Percentiles rank a stretch among this genome's conserved stretches.
Evolutionary conservation across 371 early-diverging fungal genomes (phyloP).

Genomic region (Mucor ambiguus): DNA sequence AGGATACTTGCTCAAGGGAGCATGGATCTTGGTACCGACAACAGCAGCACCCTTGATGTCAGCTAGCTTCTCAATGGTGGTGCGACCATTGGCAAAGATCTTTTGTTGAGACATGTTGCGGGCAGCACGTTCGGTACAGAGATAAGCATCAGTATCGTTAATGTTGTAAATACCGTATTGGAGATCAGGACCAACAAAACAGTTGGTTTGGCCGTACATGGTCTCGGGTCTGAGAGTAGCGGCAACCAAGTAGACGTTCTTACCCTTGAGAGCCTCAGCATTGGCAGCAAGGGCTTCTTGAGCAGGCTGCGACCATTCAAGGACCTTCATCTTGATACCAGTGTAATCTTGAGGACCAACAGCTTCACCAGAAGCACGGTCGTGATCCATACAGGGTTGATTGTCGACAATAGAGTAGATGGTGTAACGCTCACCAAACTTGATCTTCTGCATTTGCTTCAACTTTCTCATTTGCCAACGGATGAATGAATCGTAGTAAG

Average conservation of each 20-base stretch:
- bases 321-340: conserved; percentile 87
- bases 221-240: conserved; percentile 98
- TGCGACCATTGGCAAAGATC: conserved; percentile 45
- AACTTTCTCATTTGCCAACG: conserved; percentile 99
- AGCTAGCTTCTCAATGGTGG: conserved; percentile 67
- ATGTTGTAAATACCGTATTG: conserved; percentile 87
- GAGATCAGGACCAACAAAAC: conserved; percentile 92
- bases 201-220: conserved; percentile 99
- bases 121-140: conserved; percentile 93
- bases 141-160: conserved; percentile 79
- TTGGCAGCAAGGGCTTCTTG: conserved; percentile 46
- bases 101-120: conserved; percentile 97
- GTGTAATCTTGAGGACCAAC: conserved; percentile 98
- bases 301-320: conserved; percentile 66
- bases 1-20: conserved; percentile 82
- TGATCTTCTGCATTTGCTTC: conserved; percentile 79
- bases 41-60: conserved; percentile 81
- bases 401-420: conserved; percentile 97
- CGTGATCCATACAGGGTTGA: conserved; percentile 99
- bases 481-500: conserved; percentile 99
- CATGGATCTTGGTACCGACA: conserved; percentile 89
- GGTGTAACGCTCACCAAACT: conserved; percentile 99
- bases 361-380: conserved; percentile 98
- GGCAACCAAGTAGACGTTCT: conserved; percentile 90
- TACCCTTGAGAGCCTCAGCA: conserved; percentile 67